Conservation (phyloP, 441 rosid species). For the Aleurites moluccanus region DNA sequence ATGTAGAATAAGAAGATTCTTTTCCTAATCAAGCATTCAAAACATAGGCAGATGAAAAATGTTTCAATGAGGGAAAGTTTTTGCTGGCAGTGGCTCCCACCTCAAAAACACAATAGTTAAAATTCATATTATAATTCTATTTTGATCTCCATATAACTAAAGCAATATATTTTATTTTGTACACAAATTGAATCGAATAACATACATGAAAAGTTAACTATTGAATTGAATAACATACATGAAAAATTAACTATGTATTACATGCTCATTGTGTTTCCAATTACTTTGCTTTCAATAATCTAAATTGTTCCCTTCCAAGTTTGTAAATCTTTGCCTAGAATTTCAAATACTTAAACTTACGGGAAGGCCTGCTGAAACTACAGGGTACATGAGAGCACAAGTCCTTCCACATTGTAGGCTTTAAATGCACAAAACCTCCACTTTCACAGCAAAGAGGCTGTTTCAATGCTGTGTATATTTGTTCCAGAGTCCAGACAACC, state of each 20-base stretch:
- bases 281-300: neutral
- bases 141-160: neutral
- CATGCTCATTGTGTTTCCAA: neutral
- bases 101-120: neutral
- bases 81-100: neutral
- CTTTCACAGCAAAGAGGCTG: too few species aligned
- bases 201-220: too few species aligned
- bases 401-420: neutral
- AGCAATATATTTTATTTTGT: too few species aligned
- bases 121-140: too few species aligned
- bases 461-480: neutral
- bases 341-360: neutral
- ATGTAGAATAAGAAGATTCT: neutral
- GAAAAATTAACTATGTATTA: too few species aligned
- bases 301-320: neutral
- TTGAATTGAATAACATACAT: too few species aligned
- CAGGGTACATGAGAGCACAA: neutral
- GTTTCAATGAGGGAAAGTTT: neutral
- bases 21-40: neutral
- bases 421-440: neutral
- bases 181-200: too few species aligned
- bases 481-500: neutral
- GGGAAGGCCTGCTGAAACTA: neutral
- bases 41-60: neutral
- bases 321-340: neutral